Percentiles rank a stretch among this genome's conserved stretches.
These are phyloP conservation scores for Nicotiana tomentosiformis DNA, from an alignment of 257 asterid species.

Conservation along the genomic window DNA sequence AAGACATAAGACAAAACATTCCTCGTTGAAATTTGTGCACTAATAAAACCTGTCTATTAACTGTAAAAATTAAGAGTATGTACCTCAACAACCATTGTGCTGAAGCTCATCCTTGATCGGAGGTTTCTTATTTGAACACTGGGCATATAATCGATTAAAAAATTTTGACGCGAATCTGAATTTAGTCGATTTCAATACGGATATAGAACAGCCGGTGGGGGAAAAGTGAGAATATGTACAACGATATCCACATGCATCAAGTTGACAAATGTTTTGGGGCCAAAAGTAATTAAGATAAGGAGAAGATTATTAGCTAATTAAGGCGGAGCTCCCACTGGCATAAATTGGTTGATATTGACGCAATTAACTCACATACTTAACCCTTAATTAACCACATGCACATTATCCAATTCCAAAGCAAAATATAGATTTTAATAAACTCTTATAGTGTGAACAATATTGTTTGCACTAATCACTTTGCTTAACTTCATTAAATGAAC, in stretches of 20 bases:
- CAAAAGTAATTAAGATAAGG: not conserved
- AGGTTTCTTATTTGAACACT: no score
- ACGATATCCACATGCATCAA: not conserved
- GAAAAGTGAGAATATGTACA: not conserved
- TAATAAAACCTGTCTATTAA: not conserved
- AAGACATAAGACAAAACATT: not conserved
- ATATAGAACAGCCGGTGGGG: no score
- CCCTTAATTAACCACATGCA: not conserved
- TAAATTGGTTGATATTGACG: not conserved
- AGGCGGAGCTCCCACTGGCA: not conserved
- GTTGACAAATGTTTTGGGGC: not conserved
- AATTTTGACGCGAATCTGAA: no score
- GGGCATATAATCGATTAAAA: no score
- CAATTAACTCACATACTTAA: not conserved
- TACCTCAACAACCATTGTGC: no score
- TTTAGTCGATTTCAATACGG: no score
- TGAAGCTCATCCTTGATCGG: no score
- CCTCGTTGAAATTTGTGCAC: not conserved
- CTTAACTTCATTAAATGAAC: not conserved
- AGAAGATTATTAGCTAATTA: not conserved
- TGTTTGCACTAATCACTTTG: not conserved
- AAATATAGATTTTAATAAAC: not conserved
- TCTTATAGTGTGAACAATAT: not conserved
- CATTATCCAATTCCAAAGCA: not conserved
- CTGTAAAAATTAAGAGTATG: not conserved